Conservation (phyloP, 2,329 filamentous ascomycete species). For the Cladosporium cucumerinum region DNA sequence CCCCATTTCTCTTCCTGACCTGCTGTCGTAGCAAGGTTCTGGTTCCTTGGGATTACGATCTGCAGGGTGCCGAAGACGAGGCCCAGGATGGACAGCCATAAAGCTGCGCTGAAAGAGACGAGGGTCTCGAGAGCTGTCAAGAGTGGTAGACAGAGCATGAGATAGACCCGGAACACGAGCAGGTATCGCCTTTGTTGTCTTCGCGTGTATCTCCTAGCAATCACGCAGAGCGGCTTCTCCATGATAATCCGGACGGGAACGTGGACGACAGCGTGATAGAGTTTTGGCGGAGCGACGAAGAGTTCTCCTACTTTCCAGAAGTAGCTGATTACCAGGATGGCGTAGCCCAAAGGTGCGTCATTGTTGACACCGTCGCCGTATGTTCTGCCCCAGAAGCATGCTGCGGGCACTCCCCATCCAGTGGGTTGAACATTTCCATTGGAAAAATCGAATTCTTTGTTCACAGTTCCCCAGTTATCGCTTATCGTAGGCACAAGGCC, state of each 20-base stretch:
- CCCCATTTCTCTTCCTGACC: conserved; percentile 17
- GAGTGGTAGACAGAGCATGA: conserved; percentile 19
- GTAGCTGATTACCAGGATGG: conserved; percentile 26
- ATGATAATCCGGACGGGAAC: conserved; percentile 18
- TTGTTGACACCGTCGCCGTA: conserved; percentile 23
- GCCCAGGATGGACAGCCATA: conserved; percentile 24
- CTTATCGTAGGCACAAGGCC: conserved; percentile 24
- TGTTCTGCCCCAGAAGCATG: conserved; percentile 22
- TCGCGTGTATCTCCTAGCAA: conserved; percentile 18
- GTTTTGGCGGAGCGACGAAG: conserved; percentile 18
- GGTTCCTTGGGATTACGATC: conserved; percentile 23
- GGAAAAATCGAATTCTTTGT: background rate
- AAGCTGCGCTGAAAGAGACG: conserved; percentile 25
- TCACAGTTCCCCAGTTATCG: conserved; percentile 22
- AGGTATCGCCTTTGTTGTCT: background rate
- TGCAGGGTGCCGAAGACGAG: conserved; percentile 28
- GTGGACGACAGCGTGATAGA: conserved; percentile 20
- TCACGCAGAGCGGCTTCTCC: conserved; percentile 18
- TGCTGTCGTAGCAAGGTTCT: conserved; percentile 8
- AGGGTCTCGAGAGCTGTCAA: conserved; percentile 21
- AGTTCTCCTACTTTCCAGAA: conserved; percentile 29
- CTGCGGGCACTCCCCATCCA: conserved; percentile 21
- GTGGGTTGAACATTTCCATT: background rate
- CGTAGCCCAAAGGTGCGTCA: conserved; percentile 23
- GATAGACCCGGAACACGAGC: background rate